These are phyloP conservation scores for Candida yuanshanica DNA, from an alignment of 805 yeast genomes.

Conservation along the genomic window DNA sequence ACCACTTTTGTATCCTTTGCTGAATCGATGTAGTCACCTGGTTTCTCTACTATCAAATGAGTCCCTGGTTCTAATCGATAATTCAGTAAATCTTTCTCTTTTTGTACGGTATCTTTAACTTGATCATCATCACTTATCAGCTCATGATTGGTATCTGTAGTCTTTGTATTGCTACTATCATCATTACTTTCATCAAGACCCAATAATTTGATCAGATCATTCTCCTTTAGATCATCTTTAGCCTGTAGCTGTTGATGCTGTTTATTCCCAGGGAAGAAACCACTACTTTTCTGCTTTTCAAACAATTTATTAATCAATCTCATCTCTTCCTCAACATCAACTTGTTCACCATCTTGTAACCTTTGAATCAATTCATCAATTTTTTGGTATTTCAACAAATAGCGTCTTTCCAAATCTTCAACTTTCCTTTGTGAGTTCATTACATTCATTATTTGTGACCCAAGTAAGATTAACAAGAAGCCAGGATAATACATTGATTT, in stretches of 20 bases:
- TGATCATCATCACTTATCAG: slow-evolving; percentile 4
- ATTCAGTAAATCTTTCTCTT: slow-evolving; percentile 23
- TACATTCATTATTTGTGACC: slow-evolving; percentile 42
- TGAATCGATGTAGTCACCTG: slow-evolving; percentile 34
- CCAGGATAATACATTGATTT: slow-evolving; percentile 33
- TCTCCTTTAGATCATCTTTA: slow-evolving; percentile 18
- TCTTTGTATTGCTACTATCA: neutral
- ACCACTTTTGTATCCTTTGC: slow-evolving; percentile 32
- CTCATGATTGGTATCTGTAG: too few species aligned
- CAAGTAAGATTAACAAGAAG: slow-evolving; percentile 37
- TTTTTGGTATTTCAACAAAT: slow-evolving; percentile 31
- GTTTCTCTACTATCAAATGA: slow-evolving; percentile 33
- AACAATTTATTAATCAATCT: slow-evolving; percentile 31
- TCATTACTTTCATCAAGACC: slow-evolving; percentile 13
- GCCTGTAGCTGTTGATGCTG: slow-evolving; percentile 20
- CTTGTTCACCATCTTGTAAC: slow-evolving; percentile 28
- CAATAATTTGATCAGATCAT: slow-evolving; percentile 11
- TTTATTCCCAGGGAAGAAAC: neutral
- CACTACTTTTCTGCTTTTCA: slow-evolving; percentile 4
- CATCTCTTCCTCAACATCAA: slow-evolving; percentile 38
- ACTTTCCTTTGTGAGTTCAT: slow-evolving; percentile 35
- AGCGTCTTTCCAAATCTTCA: slow-evolving; percentile 34
- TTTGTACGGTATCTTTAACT: slow-evolving; percentile 23
- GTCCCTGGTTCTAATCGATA: slow-evolving; percentile 28
- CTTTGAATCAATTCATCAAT: slow-evolving; percentile 34